phyloP scores from a whole-genome alignment of 305 asterid species.

The Solanum aculeatissimum region DNA sequence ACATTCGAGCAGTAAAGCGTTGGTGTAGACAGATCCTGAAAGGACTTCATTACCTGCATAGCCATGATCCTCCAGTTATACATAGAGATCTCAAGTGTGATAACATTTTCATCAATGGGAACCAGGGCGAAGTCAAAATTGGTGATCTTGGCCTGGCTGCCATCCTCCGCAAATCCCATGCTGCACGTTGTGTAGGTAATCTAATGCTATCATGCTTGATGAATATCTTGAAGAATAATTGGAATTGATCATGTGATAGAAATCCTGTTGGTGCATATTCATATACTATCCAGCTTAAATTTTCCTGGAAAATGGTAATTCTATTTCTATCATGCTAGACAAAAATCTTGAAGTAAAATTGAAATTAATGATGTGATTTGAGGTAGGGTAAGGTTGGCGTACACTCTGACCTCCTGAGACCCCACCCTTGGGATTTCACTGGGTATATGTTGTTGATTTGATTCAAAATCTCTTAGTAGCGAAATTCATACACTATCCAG shows the following conservation, averaged over 20 bases:
- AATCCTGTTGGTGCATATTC: not conserved
- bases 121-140: slow-evolving; percentile 78
- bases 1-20: slow-evolving; percentile 70
- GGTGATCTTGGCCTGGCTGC: slow-evolving; percentile 93
- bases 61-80: slow-evolving; percentile 72
- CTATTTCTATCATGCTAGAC: not conserved
- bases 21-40: slow-evolving; percentile 84
- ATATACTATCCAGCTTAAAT: not conserved
- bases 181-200: slow-evolving; percentile 71
- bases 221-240: not conserved
- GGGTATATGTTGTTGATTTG: no score
- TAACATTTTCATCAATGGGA: slow-evolving; percentile 76
- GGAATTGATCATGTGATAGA: not conserved
- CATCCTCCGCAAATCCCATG: slow-evolving; percentile 60
- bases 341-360: not conserved
- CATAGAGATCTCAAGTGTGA: slow-evolving; percentile 87
- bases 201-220: not conserved
- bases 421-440: no score
- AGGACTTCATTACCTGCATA: slow-evolving; percentile 74
- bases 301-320: not conserved
- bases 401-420: no score
- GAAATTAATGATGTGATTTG: not conserved
- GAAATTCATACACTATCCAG: not conserved
- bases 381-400: not conserved
- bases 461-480: not conserved